Conservation (phyloP, 2,329 filamentous ascomycete species). For the Colletotrichum abscissum region DNA sequence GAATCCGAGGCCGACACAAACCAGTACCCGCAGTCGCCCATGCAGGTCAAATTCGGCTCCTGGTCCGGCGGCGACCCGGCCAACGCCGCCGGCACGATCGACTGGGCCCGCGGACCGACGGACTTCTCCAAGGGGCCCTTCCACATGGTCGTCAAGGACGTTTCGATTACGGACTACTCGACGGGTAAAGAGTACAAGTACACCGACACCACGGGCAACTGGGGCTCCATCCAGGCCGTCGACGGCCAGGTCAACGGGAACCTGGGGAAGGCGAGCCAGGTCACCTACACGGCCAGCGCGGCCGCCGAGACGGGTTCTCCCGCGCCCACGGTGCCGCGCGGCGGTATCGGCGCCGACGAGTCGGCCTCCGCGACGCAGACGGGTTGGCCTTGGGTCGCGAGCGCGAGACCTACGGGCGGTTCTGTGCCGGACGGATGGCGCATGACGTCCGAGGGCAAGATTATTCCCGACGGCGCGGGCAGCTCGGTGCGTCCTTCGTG, state of each 20-base stretch:
- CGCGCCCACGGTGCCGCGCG: constrained; percentile 75
- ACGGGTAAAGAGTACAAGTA: constrained; percentile 89
- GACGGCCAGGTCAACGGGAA: constrained; percentile 82
- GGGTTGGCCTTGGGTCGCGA: constrained; percentile 76
- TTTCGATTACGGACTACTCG: constrained; percentile 90
- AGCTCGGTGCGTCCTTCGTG: constrained; percentile 45
- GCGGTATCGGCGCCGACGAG: constrained; percentile 71
- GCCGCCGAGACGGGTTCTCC: constrained; percentile 71
- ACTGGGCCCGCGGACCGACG: constrained; percentile 88
- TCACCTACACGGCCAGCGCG: constrained; percentile 66
- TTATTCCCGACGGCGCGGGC: constrained; percentile 75
- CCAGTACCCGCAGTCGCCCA: constrained; percentile 95
- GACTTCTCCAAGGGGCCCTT: constrained; percentile 88
- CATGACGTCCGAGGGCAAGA: constrained; percentile 82
- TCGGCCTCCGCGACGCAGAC: constrained; percentile 66
- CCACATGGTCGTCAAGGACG: constrained; percentile 82
- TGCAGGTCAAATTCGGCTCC: constrained; percentile 91
- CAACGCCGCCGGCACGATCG: constrained; percentile 84
- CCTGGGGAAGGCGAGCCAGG: constrained; percentile 63
- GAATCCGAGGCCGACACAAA: constrained; percentile 73
- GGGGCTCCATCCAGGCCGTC: constrained; percentile 84
- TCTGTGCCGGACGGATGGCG: constrained; percentile 83
- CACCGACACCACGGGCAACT: constrained; percentile 79
- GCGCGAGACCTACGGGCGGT: constrained; percentile 62
- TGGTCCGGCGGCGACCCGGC: constrained; percentile 91